Evolutionary conservation across 192 early-diverging fungal species (phyloP).

Genomic region (Chytriomyces hyalinus): DNA sequence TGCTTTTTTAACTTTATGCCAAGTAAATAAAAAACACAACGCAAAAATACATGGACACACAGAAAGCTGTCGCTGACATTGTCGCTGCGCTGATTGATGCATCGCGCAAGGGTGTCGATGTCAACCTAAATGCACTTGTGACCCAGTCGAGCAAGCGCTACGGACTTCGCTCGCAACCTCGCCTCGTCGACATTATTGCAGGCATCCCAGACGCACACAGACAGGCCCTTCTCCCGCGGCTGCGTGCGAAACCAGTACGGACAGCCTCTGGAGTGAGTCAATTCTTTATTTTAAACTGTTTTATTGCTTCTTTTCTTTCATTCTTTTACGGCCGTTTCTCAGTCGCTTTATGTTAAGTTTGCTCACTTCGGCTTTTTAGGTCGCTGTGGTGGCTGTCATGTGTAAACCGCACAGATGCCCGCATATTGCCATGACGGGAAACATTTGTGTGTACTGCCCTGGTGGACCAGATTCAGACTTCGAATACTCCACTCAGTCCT

Average conservation of each 20-base stretch:
- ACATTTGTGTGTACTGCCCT: slow-evolving; percentile 98
- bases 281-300: not conserved
- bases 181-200: slow-evolving; percentile 96
- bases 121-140: slow-evolving; percentile 89
- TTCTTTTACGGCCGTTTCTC: not conserved
- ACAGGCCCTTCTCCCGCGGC: slow-evolving; percentile 77
- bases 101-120: slow-evolving; percentile 63
- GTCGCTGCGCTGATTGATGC: slow-evolving; percentile 84
- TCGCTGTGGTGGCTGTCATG: slow-evolving; percentile 96
- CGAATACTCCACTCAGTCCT: slow-evolving; percentile 99
- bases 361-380: slow-evolving; percentile 47
- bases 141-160: slow-evolving; percentile 59
- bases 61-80: slow-evolving; percentile 63
- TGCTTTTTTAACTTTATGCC: not conserved
- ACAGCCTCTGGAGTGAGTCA: slow-evolving; percentile 84
- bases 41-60: slow-evolving; percentile 17
- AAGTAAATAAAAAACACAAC: not conserved
- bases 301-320: too few species aligned
- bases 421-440: slow-evolving; percentile 99
- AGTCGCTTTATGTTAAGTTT: not conserved
- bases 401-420: slow-evolving; percentile 97
- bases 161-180: slow-evolving; percentile 85
- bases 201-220: slow-evolving; percentile 95
- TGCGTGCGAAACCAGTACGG: slow-evolving; percentile 95
- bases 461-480: slow-evolving; percentile 99